Evolutionary conservation across 305 asterid species (phyloP), one percentile per base, ranked within the genome.

Genomic region (Fraxinus angustifolia): DNA sequence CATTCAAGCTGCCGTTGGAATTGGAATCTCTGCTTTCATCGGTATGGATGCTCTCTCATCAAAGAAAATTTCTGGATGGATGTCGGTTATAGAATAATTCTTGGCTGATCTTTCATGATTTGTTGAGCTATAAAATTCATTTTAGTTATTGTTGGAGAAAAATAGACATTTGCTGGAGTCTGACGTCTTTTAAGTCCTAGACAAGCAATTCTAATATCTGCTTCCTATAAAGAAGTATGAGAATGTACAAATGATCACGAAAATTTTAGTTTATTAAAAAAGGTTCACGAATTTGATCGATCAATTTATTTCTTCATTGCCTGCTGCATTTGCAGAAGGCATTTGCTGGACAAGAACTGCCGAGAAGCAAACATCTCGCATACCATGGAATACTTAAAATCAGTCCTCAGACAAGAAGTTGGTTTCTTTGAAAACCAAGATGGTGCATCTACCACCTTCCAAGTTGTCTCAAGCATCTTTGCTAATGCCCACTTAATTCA

Each of bases 371-470:
- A 90, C 92, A 4, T 88, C 90, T 28, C 89, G 90, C 0, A 86
- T 91, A 71, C 84, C 14, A 86, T 62, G 77, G 88, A 88, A 56
- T 88, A 83, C 79, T 77, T 87, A 50, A 84, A 85, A 87, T 86
- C 93, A 1, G 87, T 90, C 26, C 88, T 92, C 45, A 88, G 97
- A 30, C 97, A 90, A 83, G 96, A 92, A 78, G 94, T 92, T 53
- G 82, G 93, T 78, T 92, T 90, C 87, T 94, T 92, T 12, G 96
- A 94, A 84, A 80, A 75, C 40, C 96, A 88, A 78, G 89, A 82
- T 77, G 85, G 84, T 79, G 90, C 93, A 28, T 92, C 96, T 40
- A 75, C 85, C 79, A 91, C 94, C 38, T 93, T 91, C 87, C 89
- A 88, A 82, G 93, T 93, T n/a, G 89, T 91, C 78, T 87, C 96